phyloP scores from a whole-genome alignment of 129 eudicot genomes.

The Flaveria linearis region DNA sequence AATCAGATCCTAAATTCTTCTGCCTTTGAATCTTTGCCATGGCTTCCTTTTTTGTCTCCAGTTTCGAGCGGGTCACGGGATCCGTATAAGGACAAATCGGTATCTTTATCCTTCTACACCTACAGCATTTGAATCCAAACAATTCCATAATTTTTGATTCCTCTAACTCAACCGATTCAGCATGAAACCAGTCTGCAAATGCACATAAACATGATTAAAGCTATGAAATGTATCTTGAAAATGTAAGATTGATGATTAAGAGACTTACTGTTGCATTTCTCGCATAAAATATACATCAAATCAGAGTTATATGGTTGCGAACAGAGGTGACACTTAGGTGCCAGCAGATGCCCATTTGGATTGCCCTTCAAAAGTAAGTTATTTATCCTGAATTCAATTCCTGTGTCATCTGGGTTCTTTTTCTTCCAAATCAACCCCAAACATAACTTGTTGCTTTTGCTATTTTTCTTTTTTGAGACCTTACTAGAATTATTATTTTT shows the following conservation, averaged over 20 bases:
- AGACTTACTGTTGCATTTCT: constrained; percentile 64
- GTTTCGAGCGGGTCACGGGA: constrained; percentile 31
- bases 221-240: neutral
- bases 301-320: constrained; percentile 52
- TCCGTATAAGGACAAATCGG: constrained; percentile 74
- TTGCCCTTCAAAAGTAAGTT: constrained; percentile 61
- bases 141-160: constrained; percentile 61
- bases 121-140: constrained; percentile 76
- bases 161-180: constrained; percentile 71
- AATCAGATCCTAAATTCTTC: constrained; percentile 34
- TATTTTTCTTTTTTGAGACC: constrained; percentile 32
- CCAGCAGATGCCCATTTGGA: constrained; percentile 34
- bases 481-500: constrained; percentile 22
- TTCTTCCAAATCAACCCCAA: constrained; percentile 87
- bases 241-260: neutral
- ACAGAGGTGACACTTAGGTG: constrained; percentile 63
- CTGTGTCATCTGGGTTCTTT: constrained; percentile 50
- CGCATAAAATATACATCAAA: constrained; percentile 76
- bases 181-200: constrained; percentile 89
- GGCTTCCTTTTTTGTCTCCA: constrained; percentile 43
- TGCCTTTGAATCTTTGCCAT: constrained; percentile 37
- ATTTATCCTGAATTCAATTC: constrained; percentile 60
- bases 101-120: constrained; percentile 76
- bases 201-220: constrained; percentile 10
- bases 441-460: constrained; percentile 26